Conservation (phyloP, 805 yeast genomes). For the Nakazawaea holstii region DNA sequence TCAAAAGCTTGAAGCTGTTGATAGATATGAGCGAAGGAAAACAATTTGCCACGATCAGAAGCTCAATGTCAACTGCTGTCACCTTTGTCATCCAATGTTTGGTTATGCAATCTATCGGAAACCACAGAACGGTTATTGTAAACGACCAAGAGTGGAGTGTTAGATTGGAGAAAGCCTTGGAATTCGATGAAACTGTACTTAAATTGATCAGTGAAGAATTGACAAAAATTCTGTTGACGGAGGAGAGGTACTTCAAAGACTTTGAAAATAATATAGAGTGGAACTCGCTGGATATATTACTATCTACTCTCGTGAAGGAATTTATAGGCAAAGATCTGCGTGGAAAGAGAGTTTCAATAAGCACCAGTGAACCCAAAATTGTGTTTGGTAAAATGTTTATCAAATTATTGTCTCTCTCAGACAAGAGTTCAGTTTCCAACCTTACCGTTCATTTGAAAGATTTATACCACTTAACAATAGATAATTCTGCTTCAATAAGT, state of each 20-base stretch:
- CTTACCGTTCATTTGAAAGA: slow-evolving; percentile 13
- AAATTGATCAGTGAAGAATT: slow-evolving; percentile 18
- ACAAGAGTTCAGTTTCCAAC: slow-evolving; percentile 13
- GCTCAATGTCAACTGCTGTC: slow-evolving; percentile 36
- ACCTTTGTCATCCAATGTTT: slow-evolving; percentile 52
- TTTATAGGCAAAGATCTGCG: slow-evolving; percentile 21
- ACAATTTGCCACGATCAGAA: slow-evolving; percentile 21
- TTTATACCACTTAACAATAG: slow-evolving; percentile 12
- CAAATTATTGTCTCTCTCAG: slow-evolving; percentile 22
- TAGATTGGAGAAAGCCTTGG: slow-evolving; percentile 64
- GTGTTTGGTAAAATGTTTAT: slow-evolving; percentile 17
- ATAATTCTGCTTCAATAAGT: slow-evolving; percentile 15
- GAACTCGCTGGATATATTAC: slow-evolving; percentile 17
- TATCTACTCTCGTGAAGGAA: slow-evolving; percentile 33
- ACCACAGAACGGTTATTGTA: slow-evolving; percentile 47
- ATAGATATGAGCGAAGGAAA: slow-evolving; percentile 15
- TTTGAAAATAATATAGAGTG: slow-evolving; percentile 4
- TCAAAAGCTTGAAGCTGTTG: slow-evolving; percentile 22
- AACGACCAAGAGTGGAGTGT: slow-evolving; percentile 72
- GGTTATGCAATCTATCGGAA: slow-evolving; percentile 59
- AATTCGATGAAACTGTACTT: slow-evolving; percentile 52
- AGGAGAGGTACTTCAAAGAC: slow-evolving; percentile 10
- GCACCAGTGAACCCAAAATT: slow-evolving; percentile 4
- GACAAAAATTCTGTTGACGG: slow-evolving; percentile 10
- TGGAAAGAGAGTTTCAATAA: slow-evolving; percentile 9